A percentile compares a stretch with the other conserved stretches of the same genome.
Conservation (phyloP, 305 asterid genomes). For the Solanum chacoense region DNA sequence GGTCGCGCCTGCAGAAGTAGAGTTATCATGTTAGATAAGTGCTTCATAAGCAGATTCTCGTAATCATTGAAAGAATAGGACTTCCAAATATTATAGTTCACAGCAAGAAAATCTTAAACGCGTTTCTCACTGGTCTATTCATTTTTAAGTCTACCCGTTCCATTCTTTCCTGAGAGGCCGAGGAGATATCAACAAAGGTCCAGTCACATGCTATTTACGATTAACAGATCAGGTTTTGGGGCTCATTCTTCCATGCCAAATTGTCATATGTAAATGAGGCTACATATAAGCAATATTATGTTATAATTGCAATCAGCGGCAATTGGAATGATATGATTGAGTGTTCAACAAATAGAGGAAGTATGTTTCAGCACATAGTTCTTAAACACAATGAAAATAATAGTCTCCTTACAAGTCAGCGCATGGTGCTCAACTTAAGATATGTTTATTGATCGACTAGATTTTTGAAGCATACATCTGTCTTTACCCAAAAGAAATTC, state of each 20-base stretch:
- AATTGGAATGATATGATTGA: background rate
- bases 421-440: background rate
- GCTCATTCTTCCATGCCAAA: background rate
- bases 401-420: background rate
- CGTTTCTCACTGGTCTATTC: background rate
- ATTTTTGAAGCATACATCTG: background rate
- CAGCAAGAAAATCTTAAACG: background rate
- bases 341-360: background rate
- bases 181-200: background rate
- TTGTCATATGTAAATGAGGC: background rate
- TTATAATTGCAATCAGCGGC: background rate
- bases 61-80: background rate
- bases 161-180: background rate
- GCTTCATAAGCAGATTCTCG: background rate
- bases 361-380: background rate
- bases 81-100: background rate
- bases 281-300: background rate
- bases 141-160: background rate
- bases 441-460: background rate
- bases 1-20: conserved; percentile 34
- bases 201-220: background rate
- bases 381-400: background rate
- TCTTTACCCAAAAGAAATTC: background rate
- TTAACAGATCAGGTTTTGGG: background rate
- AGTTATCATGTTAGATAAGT: background rate